Base-by-base conservation (phyloP, 768 basidiomycete species). In the Xerocomellus amylosporus region DNA sequence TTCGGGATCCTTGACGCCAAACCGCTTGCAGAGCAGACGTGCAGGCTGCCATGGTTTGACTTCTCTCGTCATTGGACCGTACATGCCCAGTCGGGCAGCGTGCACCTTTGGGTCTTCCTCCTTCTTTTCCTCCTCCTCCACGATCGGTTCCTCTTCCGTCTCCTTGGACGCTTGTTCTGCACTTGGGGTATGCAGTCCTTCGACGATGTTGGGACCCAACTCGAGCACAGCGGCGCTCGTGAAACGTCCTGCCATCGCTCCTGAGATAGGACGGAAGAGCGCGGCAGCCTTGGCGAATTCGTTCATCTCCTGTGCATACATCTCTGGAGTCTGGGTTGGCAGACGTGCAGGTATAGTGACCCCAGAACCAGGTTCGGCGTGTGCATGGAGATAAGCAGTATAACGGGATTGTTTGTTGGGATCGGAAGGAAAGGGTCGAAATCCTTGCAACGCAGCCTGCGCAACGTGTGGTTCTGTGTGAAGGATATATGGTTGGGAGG, bases 161-260 rank as follows among this genome's bases (percentile, higher is more conserved):
- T 74, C 71, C 40, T 82, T 80, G 3, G 49, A 20, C 0, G n/a
- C 31, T 37, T 47, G 58, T 33, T 79, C 75, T 1, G 65, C 61
- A 7, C 74, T 70, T 0, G 88, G 87, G 37, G 77, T 81, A 60
- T 89, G 82, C 46, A 93, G 66, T 2, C 91, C 91, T 66, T 86
- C 88, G 30, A 82, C 64, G 13, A 83, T 67, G 51, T 81, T 78
- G 5, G 86, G 81, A 1, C 81, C 87, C 5, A 71, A 67, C 26
- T 92, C 90, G n/a, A 90, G 72, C 14, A 86, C 77, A 0, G 81
- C 80, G 0, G 91, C 90, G 53, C 83, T 88, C 6, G 89, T 93
- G 71, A 98, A 98, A n/a, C 96, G 81, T 20, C 85, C 88, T 0
- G 93, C 93, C 91, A 98, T 98, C 15, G 92, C 91, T 3, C 88